Base-by-base conservation (phyloP, 768 basidiomycete species). In the Suillus discolor region DNA sequence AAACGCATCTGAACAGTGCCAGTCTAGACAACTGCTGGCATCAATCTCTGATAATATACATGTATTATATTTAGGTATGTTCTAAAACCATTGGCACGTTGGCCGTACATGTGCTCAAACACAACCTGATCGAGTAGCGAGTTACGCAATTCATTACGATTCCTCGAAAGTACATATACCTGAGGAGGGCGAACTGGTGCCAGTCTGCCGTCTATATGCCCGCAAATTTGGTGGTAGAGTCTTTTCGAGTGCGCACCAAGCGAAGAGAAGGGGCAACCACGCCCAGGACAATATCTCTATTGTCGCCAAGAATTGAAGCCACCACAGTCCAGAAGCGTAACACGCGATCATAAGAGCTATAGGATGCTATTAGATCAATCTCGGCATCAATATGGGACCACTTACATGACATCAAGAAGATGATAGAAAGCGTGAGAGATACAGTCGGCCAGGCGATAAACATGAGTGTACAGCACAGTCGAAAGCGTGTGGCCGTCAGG, bases 191-290 rank as follows among this genome's bases (percentile, higher is more conserved):
- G 2, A 31, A 0, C 53, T 54, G 18, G 53, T 31, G 53, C 31
- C 11, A 18, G 23, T 7, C 57, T 12, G 39, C 4, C 11, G 39
- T 41, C 39, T 18, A 39, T 6, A 41, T 59, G 11, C 11, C 18
- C 39, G 16, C 25, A 70, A 5, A 55, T 62, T 39, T 68, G 64
- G 34, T 70, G 69, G 41, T 65, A 54, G 18, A 57, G 63, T 20
- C 25, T 12, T 11, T 60, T 41, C 15, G 18, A 41, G 39, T 41
- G 57, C 57, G 25, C 57, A 60, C 57, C 57, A 60, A 16, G 6
- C 15, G 16, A 60, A 60, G 16, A 60, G 57, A 41, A 38, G 16
- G 25, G 39, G 23, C 6, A 60, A 6, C 57, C 57, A 60, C 11
- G 39, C 57, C 68, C 60, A 65, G 28, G 51, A 31, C 28, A 59